phyloP scores from a whole-genome alignment of 2,329 filamentous ascomycete genomes.

The Fusarium abutilonis region DNA sequence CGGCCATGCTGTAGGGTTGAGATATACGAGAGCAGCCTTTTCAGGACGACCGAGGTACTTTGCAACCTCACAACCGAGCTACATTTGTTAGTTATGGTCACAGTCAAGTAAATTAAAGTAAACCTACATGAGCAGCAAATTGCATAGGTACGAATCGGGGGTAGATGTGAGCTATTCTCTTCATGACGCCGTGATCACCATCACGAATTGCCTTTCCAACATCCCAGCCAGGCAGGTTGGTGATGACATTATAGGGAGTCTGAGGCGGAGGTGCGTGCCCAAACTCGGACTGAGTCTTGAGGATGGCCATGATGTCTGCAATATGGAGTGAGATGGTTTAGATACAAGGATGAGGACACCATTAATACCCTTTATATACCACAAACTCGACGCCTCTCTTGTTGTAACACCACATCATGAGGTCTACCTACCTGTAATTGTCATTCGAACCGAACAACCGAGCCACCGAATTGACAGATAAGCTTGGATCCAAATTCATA shows the following conservation, averaged over 20 bases:
- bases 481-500: too few species aligned
- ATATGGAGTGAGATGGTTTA: too few species aligned
- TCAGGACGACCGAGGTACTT: constrained; percentile 45
- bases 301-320: constrained; percentile 48
- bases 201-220: constrained; percentile 53
- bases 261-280: constrained; percentile 60
- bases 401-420: too few species aligned
- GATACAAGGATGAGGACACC: background rate
- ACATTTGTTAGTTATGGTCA: background rate
- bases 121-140: constrained; percentile 47
- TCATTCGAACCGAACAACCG: too few species aligned
- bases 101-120: too few species aligned
- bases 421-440: too few species aligned
- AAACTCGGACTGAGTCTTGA: constrained; percentile 52
- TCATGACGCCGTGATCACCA: constrained; percentile 52
- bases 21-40: constrained; percentile 46
- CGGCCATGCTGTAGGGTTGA: constrained; percentile 48
- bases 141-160: constrained; percentile 58
- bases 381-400: too few species aligned
- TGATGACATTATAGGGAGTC: constrained; percentile 58
- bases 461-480: too few species aligned
- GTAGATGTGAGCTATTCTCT: constrained; percentile 55
- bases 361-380: background rate
- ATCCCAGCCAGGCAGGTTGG: constrained; percentile 58
- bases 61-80: constrained; percentile 53